Percentiles rank a stretch among this genome's conserved stretches.
These are phyloP conservation scores for Cladosporium sp. DNA, from an alignment of 2,329 filamentous ascomycete genomes.

Conservation along the genomic window DNA sequence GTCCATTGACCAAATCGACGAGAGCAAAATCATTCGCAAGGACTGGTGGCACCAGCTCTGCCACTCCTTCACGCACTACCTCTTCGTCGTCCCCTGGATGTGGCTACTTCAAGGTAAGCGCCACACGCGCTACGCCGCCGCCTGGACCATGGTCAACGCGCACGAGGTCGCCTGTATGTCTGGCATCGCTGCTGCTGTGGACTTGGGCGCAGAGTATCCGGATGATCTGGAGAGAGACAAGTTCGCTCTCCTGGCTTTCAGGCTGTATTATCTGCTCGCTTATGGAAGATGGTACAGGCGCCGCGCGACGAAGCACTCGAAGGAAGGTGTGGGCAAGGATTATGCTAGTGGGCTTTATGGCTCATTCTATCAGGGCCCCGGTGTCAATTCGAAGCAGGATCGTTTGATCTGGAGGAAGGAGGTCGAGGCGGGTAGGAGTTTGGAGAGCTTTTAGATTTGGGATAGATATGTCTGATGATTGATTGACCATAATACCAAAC, in stretches of 20 bases:
- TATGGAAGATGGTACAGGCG: constrained; percentile 60
- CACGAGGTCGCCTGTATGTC: constrained; percentile 68
- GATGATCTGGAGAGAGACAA: constrained; percentile 59
- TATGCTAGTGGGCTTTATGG: constrained; percentile 59
- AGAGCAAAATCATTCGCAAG: constrained; percentile 56
- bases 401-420: constrained; percentile 52
- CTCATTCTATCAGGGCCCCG: constrained; percentile 57
- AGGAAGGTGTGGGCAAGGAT: constrained; percentile 47
- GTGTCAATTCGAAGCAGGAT: constrained; percentile 49
- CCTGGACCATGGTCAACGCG: constrained; percentile 67
- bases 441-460: constrained; percentile 8
- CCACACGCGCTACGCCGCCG: constrained; percentile 59
- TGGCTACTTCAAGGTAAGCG: constrained; percentile 67
- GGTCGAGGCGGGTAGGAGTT: constrained; percentile 34
- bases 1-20: constrained; percentile 57
- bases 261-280: constrained; percentile 57
- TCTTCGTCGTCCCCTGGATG: constrained; percentile 65
- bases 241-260: constrained; percentile 58
- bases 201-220: constrained; percentile 61
- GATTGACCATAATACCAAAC: too few relatives aligned
- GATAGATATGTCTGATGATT: too few relatives aligned
- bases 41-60: constrained; percentile 68
- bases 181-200: constrained; percentile 67
- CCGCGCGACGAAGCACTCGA: constrained; percentile 32
- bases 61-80: constrained; percentile 60